A percentile compares a stretch with the other conserved stretches of the same genome.
These are phyloP conservation scores for Pseudogymnoascus sp. DNA, from an alignment of 2,329 filamentous ascomycete genomes.

Conservation along the genomic window DNA sequence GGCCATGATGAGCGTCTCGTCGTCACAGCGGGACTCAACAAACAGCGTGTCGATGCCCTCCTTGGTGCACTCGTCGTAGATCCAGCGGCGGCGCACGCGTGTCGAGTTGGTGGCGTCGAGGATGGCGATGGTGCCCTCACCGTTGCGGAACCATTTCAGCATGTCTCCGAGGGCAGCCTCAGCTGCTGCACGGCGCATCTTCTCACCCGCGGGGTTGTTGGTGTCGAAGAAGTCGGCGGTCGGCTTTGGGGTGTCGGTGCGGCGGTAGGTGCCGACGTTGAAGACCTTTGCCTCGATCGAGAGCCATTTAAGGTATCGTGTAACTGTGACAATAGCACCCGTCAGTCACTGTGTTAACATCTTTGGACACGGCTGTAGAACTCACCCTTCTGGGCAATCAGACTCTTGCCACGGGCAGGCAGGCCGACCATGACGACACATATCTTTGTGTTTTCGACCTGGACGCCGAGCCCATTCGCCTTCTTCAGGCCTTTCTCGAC, in stretches of 20 bases:
- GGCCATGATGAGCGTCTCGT: conserved; percentile 93
- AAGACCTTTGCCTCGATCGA: conserved; percentile 90
- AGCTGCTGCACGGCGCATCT: conserved; percentile 76
- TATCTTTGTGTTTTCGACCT: conserved; percentile 93
- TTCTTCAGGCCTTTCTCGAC: background rate
- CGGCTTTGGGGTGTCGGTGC: conserved; percentile 80
- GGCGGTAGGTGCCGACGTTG: conserved; percentile 94
- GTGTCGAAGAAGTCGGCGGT: conserved; percentile 93
- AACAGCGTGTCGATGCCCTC: conserved; percentile 85
- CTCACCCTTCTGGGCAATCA: conserved; percentile 93
- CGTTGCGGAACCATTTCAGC: conserved; percentile 78
- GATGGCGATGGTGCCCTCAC: conserved; percentile 77
- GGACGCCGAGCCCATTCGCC: conserved; percentile 60
- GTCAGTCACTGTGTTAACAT: background rate
- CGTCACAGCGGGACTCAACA: conserved; percentile 94
- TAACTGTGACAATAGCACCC: conserved; percentile 49
- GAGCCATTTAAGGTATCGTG: conserved; percentile 93
- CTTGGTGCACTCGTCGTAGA: conserved; percentile 65
- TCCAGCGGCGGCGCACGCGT: conserved; percentile 82
- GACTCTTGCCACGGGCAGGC: conserved; percentile 89
- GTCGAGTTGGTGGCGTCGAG: conserved; percentile 96
- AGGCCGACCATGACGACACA: conserved; percentile 98
- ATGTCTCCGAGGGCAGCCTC: conserved; percentile 90
- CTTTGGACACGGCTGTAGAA: conserved; percentile 14
- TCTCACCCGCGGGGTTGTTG: conserved; percentile 81